Evolutionary conservation across 148 eudicot species (phyloP), one percentile per base, ranked within the genome.

Genomic region (Camellia lanceoleosa): DNA sequence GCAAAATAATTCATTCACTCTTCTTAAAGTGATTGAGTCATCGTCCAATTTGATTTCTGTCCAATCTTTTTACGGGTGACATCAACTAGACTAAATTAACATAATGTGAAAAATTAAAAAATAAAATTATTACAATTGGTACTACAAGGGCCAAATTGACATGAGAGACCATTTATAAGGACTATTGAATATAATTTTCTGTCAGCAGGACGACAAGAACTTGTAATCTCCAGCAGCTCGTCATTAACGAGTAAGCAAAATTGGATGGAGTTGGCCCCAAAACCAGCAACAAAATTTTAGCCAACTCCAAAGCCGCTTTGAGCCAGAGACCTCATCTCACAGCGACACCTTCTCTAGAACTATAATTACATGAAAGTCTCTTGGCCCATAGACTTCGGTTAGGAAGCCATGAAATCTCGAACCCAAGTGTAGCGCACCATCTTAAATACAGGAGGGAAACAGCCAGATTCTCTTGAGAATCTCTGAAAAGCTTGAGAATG

Each of bases 361-460:
- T 58, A 78, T 84, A 79, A 56, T 82, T 76, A 75, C 78, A 87
- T 3, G 87, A 79, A 54, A 95, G 89, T 60, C 94, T 83, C 83
- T 68, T 87, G 5, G 91, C 88, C 99, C 99, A 95, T 3, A 73
- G 85, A 80, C 91, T 95, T 70, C 85, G 81, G 80, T 89, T 71
- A 15, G 94, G 91, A 65, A 18, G 76, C 97, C 97, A 93, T n/a
- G 95, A 89, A 73, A 93, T 76, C 20, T 90, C 75, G 80, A 69
- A 84, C 54, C 92, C 94, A 59, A 81, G 51, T 3, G 81, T 80
- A 43, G 90, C 89, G 59, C 92, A 95, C 97, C 95, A 93, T 88
- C 97, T 88, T 60, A 95, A 79, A 51, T 89, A 79, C 20, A 95
- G 77, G 73, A 95, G 88, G 13, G 94, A 93, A 14, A 84, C 64